phyloP scores from a whole-genome alignment of 2,329 filamentous ascomycete species.

The Cercospora citrullina region DNA sequence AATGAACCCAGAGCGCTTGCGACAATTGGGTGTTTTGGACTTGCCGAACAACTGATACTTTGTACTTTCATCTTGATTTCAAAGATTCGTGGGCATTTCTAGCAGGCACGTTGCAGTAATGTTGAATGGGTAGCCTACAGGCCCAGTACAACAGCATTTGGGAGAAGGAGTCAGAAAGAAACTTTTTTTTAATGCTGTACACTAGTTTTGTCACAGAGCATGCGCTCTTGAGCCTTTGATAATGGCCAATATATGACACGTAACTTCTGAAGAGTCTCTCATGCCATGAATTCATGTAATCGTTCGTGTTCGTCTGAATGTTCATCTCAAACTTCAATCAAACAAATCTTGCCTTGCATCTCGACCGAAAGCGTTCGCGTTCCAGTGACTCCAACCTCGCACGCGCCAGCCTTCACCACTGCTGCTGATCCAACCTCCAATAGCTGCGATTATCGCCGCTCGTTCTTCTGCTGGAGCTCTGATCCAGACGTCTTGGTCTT shows the following conservation, averaged over 20 bases:
- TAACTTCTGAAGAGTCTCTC: conserved; percentile 1
- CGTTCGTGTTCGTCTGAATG: not conserved
- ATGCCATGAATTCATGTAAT: not conserved
- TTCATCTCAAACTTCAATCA: conserved; percentile 29
- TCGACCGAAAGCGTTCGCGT: conserved; percentile 59
- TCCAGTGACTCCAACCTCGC: conserved; percentile 62
- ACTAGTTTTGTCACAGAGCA: conserved; percentile 18
- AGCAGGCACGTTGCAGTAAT: not conserved
- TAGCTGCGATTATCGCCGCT: conserved; percentile 60
- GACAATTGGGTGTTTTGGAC: conserved; percentile 36
- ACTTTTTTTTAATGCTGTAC: conserved; percentile 27
- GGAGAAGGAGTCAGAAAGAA: not conserved
- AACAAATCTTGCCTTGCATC: conserved; percentile 51
- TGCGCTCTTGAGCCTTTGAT: conserved; percentile 11
- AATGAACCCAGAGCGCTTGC: conserved; percentile 41
- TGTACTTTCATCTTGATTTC: not conserved
- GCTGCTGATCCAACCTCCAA: conserved; percentile 64
- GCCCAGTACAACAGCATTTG: conserved; percentile 13
- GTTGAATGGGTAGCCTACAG: not conserved
- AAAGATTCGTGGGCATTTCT: conserved; percentile 8
- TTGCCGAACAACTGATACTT: conserved; percentile 26
- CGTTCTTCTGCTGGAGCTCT: conserved; percentile 64
- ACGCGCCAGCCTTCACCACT: conserved; percentile 52
- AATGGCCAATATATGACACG: conserved; percentile 1
- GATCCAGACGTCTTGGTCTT: conserved; percentile 61